Evolutionary conservation across 2,329 filamentous ascomycete genomes (phyloP), one percentile per base, ranked within the genome.

Genomic region (Colletotrichum lindemuthianum): DNA sequence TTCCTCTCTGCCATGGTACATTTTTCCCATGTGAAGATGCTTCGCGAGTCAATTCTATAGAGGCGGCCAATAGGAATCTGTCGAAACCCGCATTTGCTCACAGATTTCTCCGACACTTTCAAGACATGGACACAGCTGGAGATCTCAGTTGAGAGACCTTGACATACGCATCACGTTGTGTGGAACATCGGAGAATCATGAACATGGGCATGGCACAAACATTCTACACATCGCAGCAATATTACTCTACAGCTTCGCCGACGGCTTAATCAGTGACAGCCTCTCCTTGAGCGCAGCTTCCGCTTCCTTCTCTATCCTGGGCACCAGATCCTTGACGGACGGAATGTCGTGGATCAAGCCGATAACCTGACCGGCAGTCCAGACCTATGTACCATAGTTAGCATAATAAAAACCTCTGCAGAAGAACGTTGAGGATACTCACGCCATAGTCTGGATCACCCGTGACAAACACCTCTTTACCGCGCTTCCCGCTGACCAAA

Each of bases 351-450:
- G 88, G 67, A 96, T 96, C 60, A 96, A 76, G 6, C 92, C 92
- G 69, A 99, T 97, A 70, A 98, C 95, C 76, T 97, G 95, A 10
- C 96, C 96, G 8, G 95, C 93, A 16, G 96, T 98, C 96, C 96
- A 99, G 43, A 97, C 92, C 91, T 95, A 71, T 60, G 6, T 69
- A 51, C 71, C 15, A 65, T 6, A 24, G 44, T 59, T 45, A 63
- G 47, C 40, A 24, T 8, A 16, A 11, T 16, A 32, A 16, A 8
- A 40, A 11, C 59, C 71, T 58, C 71, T 65, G 50, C 60, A 41
- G 47, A 16, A 11, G 41, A 63, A 12, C 48, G 24, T 8, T 4
- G 39, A 40, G 48, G 51, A 32, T 48, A 88, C 90, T 83, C 85
- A 94, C 94, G 59, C 96, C 96, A 75, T 88, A 92, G 72, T 99